Base-by-base conservation (phyloP, 2,329 filamentous ascomycete genomes). In the Arthrinium phaeospermum region DNA sequence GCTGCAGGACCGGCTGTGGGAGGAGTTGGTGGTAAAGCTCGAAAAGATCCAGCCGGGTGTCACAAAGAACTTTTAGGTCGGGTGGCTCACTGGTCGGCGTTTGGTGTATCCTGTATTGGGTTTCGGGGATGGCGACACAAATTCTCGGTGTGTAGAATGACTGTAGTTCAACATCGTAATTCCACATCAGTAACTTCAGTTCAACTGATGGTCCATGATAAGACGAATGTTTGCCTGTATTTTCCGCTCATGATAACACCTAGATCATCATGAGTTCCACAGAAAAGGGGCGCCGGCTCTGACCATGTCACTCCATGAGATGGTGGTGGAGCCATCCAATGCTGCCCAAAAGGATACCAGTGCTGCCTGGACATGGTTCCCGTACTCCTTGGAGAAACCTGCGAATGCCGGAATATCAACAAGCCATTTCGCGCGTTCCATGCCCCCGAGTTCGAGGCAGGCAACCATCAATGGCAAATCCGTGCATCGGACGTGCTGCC, bases 381-480 rank as follows among this genome's bases (percentile, higher is more conserved):
- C 53, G n/a, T n/a, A 41, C 19, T 61, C 30, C 1, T 19, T 19
- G 4, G 53, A 61, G 53, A 61, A 61, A 3, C 53, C 53, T 5
- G 53, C 53, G 16, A n/a, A 61, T n/a, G 30, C 30, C 8, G 30
- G 6, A 13, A 37, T 8, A 37, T 37, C 30, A 1, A 1, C 0
- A 12, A 61, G 53, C 53, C 53, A 61, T n/a, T n/a, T 61, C 1
- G 30, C 53, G 16, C 53, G 53, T n/a, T 61, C 68, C 24, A 1
- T 41, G 45, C 68, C 71, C 1, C 73, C 57, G 0, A 79, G 47
- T 49, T 80, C 78, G 51, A 79, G 71, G 41, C 78, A 78, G 6
- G 78, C 78, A 16, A 76, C 74, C 0, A 77, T 68, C 19, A 77
- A 71, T 6, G 77, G 72, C 68, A 79, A 70, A 37, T 76, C 77